Conservation (phyloP, 2,329 filamentous ascomycete genomes). For the Fusarium nematophilum region DNA sequence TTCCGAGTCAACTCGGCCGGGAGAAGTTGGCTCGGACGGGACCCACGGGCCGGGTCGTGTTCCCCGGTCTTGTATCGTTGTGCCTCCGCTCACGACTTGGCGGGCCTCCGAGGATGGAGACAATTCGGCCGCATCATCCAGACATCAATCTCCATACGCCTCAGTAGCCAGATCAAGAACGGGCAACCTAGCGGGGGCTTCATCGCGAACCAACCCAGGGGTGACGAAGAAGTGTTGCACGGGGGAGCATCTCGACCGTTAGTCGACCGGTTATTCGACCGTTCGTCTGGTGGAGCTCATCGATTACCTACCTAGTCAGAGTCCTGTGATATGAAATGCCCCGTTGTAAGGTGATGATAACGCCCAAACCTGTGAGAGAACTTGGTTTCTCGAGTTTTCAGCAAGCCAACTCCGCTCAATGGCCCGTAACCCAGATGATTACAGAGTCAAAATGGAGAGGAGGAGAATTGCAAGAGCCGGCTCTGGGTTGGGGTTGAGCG, state of each 20-base stretch:
- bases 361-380: neutral
- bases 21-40: conserved; percentile 4
- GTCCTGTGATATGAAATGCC: neutral
- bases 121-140: conserved; percentile 8
- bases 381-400: neutral
- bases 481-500: conserved; percentile 11
- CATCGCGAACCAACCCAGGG: neutral
- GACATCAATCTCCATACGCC: conserved; percentile 1
- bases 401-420: neutral
- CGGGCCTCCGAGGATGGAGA: conserved; percentile 9
- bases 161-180: conserved; percentile 2
- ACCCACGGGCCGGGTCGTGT: conserved; percentile 12
- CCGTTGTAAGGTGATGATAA: neutral
- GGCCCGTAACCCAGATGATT: neutral
- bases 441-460: conserved; percentile 9
- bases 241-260: conserved; percentile 1
- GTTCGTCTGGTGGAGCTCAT: conserved; percentile 1
- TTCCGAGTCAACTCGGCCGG: conserved; percentile 25
- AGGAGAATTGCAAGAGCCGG: neutral
- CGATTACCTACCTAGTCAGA: neutral
- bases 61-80: conserved; percentile 25
- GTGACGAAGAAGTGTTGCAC: conserved; percentile 1
- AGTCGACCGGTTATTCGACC: too few species aligned
- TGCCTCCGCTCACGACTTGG: conserved; percentile 16
- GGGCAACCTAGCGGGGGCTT: neutral